Evolutionary conservation across 345 rosid species (phyloP), one percentile per base, ranked within the genome.

Genomic region (Pistacia vera): DNA sequence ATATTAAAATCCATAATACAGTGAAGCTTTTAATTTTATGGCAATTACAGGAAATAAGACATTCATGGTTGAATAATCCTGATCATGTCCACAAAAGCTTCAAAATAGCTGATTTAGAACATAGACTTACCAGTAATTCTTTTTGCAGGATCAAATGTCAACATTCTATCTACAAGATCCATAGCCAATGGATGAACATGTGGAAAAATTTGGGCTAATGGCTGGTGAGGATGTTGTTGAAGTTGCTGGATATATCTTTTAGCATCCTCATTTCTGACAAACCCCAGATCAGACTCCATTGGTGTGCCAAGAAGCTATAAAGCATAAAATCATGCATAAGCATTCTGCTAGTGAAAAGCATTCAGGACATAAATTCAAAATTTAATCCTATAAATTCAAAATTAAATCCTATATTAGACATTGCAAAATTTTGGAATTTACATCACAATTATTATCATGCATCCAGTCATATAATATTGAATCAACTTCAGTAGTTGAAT

Each of bases 221-320:
- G 86, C 75, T 89, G 97, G 46, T 93, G 96, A 54, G 98, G 98
- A n/a, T 76, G 83, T n/a, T 49, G 80, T 14, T 88, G 86, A 52
- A 92, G 94, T 78, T 97, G 98, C 55, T 86, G 77, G 65, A 97
- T 88, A 83, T 94, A 97, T 83, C 92, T 89, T 79, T 82, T 94
- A 0, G 97, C 97, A 25, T 91, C 97, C 86, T 97, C 99, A n/a
- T 85, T 94, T 54, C 84, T 83, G 28, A 95, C 85, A 84, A 91
- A 97, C n/a, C 86, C 94, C 35, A 94, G 97, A 85, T 97, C 98
- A 48, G 99, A 68, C 71, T 92, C 98, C 6, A 86, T 87, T 1
- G 98, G 99, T 36, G 97, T 92, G 65, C 99, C 97, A 59, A 97
- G 97, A 80, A 97, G 93, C 99, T 96, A 80, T 72, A 83, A 83